Percentiles rank a stretch among this genome's conserved stretches.
Conservation (phyloP, 148 eudicot genomes). For the Amaranthus palmeri region DNA sequence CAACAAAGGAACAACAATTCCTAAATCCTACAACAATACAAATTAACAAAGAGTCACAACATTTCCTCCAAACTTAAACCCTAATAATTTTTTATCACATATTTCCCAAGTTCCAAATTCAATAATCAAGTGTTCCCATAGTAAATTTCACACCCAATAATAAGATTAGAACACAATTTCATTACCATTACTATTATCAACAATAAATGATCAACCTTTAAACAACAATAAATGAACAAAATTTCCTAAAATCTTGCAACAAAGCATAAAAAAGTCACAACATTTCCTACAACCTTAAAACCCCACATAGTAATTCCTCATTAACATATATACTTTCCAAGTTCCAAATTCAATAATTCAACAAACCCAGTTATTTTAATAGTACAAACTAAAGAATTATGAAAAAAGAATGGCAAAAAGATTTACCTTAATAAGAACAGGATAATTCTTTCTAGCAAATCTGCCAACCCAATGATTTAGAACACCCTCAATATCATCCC, state of each 20-base stretch:
- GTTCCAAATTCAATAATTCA: background rate
- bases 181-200: too few relatives aligned
- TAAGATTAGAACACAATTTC: too few relatives aligned
- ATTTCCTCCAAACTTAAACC: background rate
- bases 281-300: background rate
- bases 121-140: too few relatives aligned
- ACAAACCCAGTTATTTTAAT: background rate
- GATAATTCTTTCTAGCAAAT: conserved; percentile 74
- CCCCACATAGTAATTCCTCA: background rate
- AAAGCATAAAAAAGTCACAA: too few relatives aligned
- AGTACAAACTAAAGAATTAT: background rate
- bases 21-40: background rate
- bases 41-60: too few relatives aligned
- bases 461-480: conserved; percentile 87
- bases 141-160: too few relatives aligned
- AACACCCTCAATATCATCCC: conserved; percentile 62
- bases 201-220: too few relatives aligned
- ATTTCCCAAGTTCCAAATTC: too few relatives aligned
- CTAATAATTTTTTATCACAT: background rate
- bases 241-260: background rate
- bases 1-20: background rate
- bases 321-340: background rate
- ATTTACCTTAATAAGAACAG: conserved; percentile 62
- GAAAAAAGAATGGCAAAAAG: background rate
- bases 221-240: too few relatives aligned